Percentiles rank a stretch among this genome's conserved stretches.
Evolutionary conservation across 148 eudicot species (phyloP).

Genomic region (Pouteria glomerata): DNA sequence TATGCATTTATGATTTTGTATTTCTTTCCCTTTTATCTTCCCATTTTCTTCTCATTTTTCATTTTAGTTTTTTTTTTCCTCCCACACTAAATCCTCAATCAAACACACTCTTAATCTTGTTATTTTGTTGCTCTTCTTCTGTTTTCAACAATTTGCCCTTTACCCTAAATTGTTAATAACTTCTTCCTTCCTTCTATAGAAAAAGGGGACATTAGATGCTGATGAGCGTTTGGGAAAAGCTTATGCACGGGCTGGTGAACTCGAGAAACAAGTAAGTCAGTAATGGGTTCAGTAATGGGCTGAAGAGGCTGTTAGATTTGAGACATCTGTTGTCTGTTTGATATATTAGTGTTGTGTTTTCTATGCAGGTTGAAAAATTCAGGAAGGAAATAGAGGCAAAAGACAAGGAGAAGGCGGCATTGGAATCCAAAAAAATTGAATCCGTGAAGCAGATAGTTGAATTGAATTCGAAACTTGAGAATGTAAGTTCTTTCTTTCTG

Average conservation of each 20-base stretch:
- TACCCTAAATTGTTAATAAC: neutral
- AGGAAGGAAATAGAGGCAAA: conserved; percentile 55
- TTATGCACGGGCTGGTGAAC: conserved; percentile 48
- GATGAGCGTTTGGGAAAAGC: conserved; percentile 56
- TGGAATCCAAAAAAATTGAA: conserved; percentile 45
- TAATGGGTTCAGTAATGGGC: neutral
- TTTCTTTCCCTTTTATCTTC: too few species aligned
- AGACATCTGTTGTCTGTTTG: conserved; percentile 10
- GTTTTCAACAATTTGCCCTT: neutral
- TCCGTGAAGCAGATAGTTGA: conserved; percentile 52
- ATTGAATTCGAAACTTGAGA: conserved; percentile 40
- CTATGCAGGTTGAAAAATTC: conserved; percentile 50
- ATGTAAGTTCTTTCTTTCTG: conserved; percentile 41
- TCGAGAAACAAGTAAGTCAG: conserved; percentile 55
- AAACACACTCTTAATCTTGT: neutral
- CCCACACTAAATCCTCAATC: too few species aligned
- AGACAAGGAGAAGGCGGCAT: conserved; percentile 42
- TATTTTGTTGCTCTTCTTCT: neutral
- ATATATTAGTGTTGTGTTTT: neutral
- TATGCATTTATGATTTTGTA: too few species aligned
- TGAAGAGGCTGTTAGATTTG: neutral
- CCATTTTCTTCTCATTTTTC: too few species aligned
- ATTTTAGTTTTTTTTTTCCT: too few species aligned
- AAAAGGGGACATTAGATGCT: conserved; percentile 60
- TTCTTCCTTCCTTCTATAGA: conserved; percentile 24